Evolutionary conservation across 345 rosid genomes (phyloP).

Genomic region (Aegle marmelos): DNA sequence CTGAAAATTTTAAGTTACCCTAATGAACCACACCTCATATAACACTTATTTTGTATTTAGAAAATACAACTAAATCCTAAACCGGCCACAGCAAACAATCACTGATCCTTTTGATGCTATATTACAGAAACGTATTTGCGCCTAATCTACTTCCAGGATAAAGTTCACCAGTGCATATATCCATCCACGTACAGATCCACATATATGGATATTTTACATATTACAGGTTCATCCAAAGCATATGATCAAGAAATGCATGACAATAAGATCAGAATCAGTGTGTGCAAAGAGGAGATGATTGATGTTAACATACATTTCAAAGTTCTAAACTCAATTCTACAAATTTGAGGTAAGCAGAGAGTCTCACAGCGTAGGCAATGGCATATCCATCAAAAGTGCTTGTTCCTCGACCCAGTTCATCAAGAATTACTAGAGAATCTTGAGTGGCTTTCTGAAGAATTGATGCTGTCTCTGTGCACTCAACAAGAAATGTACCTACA

Average conservation of each 20-base stretch:
- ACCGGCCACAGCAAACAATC: neutral
- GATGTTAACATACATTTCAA: neutral
- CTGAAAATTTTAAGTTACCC: constrained; percentile 25
- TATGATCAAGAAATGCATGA: neutral
- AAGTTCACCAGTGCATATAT: neutral
- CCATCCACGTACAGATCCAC: neutral
- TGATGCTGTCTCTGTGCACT: constrained; percentile 94
- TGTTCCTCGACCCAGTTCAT: constrained; percentile 95
- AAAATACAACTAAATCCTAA: neutral
- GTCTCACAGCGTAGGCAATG: constrained; percentile 82
- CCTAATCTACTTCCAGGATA: neutral
- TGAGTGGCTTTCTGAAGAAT: constrained; percentile 91
- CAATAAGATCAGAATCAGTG: neutral
- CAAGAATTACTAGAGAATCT: constrained; percentile 88
- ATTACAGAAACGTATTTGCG: neutral
- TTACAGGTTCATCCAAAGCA: neutral
- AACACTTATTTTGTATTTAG: neutral
- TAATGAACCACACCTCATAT: neutral
- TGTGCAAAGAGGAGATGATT: neutral
- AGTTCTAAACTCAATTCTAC: neutral
- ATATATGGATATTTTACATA: neutral
- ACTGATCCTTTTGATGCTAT: neutral
- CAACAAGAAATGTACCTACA: constrained; percentile 88
- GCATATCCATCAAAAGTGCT: constrained; percentile 98
- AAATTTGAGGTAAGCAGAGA: neutral